Base-by-base conservation (phyloP, 2,329 filamentous ascomycete species). In the Ramularia endophylla region DNA sequence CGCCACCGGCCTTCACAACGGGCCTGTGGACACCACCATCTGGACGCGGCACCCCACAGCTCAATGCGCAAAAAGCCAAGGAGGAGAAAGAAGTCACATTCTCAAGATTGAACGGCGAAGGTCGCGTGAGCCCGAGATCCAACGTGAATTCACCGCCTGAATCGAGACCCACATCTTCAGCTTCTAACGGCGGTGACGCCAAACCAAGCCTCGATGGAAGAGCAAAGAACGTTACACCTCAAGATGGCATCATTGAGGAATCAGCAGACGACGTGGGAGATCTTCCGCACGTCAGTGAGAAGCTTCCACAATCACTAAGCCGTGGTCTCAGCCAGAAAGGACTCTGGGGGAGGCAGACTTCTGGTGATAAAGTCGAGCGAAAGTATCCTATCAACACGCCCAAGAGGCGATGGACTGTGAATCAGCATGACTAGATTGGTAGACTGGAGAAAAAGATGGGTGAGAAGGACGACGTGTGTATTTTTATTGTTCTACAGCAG, bases 321-420 rank as follows among this genome's bases (percentile, higher is more conserved):
- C 33, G 53, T 27, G 52, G 52, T n/a, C 37, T 61, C 7, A 60
- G 54, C 53, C 55, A 54, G 47, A 55, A 64, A 31, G 66, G 66
- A 1, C 63, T 72, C 5, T 72, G 69, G 69, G 68, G 68, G 0
- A 61, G 59, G n/a, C 60, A 62, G 11, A 43, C 32, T 18, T 38
- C 43, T n/a, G 50, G 46, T 15, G 47, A 47, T 29, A 48, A 44
- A 36, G 43, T 53, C 16, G 17, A 37, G 11, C 39, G 47, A 27
- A 50, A 46, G 31, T 35, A 39, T 20, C 32, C 32, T 8, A 38
- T 39, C 22, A 29, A 36, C 30, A 36, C 45, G 25, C 50, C 50
- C 17, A 52, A 52, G 43, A 43, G 50, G 31, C 43, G 50, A 20
- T 52, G 50, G 50, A 50, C 50, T 18, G 37, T 44, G n/a, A 41